These are phyloP conservation scores for Oryza australiensis DNA, from an alignment of 176 grass and related monocot genomes.

Conservation along the genomic window DNA sequence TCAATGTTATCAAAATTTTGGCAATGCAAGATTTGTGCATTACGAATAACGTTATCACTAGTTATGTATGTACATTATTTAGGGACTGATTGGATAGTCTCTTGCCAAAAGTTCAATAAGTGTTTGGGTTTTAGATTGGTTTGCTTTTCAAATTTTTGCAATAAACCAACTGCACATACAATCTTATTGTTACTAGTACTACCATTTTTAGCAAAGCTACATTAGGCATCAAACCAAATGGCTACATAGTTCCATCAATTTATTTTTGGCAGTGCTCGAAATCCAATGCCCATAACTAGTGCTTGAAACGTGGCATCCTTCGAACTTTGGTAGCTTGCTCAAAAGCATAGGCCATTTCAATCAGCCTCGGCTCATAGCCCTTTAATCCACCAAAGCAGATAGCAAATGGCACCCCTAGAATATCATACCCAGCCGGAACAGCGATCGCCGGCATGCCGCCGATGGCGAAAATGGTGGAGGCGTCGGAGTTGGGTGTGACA, in stretches of 20 bases:
- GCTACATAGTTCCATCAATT: no score
- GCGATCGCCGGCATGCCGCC: slow-evolving; percentile 52
- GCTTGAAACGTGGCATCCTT: slow-evolving; percentile 35
- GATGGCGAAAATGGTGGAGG: slow-evolving; percentile 22
- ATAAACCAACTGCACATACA: neutral
- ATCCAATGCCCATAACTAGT: no score
- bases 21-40: no score
- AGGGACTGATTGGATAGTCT: no score
- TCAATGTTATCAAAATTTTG: no score
- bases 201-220: no score
- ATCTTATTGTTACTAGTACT: no score
- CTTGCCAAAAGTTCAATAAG: neutral
- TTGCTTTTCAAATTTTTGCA: neutral
- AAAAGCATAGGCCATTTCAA: slow-evolving; percentile 62
- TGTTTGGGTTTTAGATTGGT: neutral
- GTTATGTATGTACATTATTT: no score
- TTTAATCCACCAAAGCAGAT: slow-evolving; percentile 54
- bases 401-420: slow-evolving; percentile 40
- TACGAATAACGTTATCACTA: no score
- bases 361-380: slow-evolving; percentile 62
- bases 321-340: slow-evolving; percentile 59
- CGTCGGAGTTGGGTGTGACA: neutral
- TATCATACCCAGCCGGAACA: slow-evolving; percentile 56
- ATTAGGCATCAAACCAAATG: no score
- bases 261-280: no score